phyloP scores from a whole-genome alignment of 1,139 yeast species.

The Sugiyamaella pinicola region DNA sequence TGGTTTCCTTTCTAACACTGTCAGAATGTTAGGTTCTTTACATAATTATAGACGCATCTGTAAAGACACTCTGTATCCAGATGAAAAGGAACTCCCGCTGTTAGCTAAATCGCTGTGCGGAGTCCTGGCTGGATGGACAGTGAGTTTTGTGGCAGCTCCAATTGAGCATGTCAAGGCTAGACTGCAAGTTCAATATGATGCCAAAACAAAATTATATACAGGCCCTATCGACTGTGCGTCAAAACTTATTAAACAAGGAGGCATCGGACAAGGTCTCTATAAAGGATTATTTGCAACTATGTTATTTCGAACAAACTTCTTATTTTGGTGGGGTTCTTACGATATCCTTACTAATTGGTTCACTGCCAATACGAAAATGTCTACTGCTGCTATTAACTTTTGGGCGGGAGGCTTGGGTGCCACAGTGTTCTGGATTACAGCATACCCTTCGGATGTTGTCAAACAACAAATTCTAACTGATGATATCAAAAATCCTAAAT shows the following conservation, averaged over 20 bases:
- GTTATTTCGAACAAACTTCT: conserved; percentile 82
- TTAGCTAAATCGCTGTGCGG: conserved; percentile 79
- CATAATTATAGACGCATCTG: conserved; percentile 72
- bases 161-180: conserved; percentile 88
- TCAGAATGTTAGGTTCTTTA: conserved; percentile 73
- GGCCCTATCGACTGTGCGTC: conserved; percentile 77
- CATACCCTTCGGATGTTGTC: conserved; percentile 87
- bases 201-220: conserved; percentile 61
- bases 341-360: conserved; percentile 75
- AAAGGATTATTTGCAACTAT: conserved; percentile 83
- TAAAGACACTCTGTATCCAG: conserved; percentile 62
- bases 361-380: conserved; percentile 61
- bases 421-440: conserved; percentile 82
- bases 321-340: conserved; percentile 95
- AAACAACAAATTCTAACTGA: conserved; percentile 88
- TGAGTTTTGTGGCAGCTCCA: conserved; percentile 91
- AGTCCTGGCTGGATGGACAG: conserved; percentile 80
- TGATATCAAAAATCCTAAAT: conserved; percentile 67
- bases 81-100: conserved; percentile 63
- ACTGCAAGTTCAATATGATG: conserved; percentile 86
- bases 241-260: conserved; percentile 54
- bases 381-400: conserved; percentile 72
- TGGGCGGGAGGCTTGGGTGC: conserved; percentile 92
- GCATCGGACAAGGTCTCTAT: conserved; percentile 75
- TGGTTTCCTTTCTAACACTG: too few relatives aligned